phyloP scores from a whole-genome alignment of 2,329 filamentous ascomycete species.

The Cryphonectria carpinicola region DNA sequence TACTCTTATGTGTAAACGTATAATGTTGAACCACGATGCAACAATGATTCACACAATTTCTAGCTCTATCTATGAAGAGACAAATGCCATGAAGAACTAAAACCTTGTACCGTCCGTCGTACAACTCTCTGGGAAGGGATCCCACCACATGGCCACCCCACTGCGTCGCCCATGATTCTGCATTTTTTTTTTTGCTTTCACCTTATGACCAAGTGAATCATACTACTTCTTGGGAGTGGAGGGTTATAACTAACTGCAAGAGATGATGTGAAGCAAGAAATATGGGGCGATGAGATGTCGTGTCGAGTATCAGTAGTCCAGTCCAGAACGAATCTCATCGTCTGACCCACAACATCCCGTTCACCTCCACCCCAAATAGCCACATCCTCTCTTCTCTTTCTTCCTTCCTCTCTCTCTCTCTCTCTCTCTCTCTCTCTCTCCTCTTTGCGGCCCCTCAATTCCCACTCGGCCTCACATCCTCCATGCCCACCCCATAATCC shows the following conservation, averaged over 20 bases:
- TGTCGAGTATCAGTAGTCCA: background rate
- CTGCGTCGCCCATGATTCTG: background rate
- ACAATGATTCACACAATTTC: no score
- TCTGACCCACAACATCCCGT: background rate
- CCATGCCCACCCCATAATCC: constrained; percentile 35
- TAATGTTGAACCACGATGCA: no score
- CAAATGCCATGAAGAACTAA: no score
- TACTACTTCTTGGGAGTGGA: background rate
- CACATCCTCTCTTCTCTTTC: background rate
- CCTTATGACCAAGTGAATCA: background rate
- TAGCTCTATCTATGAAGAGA: no score
- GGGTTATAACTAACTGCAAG: background rate
- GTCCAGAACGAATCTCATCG: background rate
- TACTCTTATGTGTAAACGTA: background rate
- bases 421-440: no score
- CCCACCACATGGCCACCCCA: background rate
- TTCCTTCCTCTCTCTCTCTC: no score
- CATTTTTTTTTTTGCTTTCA: background rate
- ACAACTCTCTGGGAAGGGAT: background rate
- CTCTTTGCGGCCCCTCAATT: constrained; percentile 7
- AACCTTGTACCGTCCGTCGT: background rate
- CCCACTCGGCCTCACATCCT: constrained; percentile 28
- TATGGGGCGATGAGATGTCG: background rate
- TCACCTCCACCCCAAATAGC: background rate
- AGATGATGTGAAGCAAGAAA: background rate